Evolutionary conservation across 768 basidiomycete species (phyloP).

Genomic region (Boletus sp.): DNA sequence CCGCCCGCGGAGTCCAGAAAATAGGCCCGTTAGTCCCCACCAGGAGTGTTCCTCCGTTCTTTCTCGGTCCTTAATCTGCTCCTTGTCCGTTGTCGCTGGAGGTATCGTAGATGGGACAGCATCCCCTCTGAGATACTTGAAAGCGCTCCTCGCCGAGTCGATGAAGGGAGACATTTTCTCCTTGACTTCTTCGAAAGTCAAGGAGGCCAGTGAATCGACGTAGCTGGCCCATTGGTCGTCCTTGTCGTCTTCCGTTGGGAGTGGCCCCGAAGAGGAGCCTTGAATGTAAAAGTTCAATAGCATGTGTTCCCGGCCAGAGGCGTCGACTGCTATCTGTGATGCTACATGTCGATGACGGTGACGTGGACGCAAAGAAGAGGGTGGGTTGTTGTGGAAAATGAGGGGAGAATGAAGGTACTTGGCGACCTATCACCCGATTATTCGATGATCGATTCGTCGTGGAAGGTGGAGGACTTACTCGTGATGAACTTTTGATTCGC

Average conservation of each 20-base stretch:
- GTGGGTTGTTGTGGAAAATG: constrained; percentile 79
- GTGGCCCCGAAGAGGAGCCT: constrained; percentile 41
- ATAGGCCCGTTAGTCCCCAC: constrained; percentile 65
- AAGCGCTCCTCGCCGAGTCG: constrained; percentile 55
- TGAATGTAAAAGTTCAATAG: constrained; percentile 81
- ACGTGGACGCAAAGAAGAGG: constrained; percentile 69
- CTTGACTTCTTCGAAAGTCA: constrained; percentile 58
- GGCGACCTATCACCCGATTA: constrained; percentile 47
- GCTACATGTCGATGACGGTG: constrained; percentile 82
- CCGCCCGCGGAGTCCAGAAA: constrained; percentile 58
- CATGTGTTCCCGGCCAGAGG: constrained; percentile 78
- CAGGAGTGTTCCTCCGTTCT: constrained; percentile 36
- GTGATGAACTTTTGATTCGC: constrained; percentile 45
- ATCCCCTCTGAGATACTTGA: constrained; percentile 74
- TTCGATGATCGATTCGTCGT: neutral
- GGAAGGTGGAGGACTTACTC: constrained; percentile 32
- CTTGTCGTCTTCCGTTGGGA: constrained; percentile 28
- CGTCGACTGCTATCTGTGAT: constrained; percentile 73
- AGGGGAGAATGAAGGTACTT: constrained; percentile 68
- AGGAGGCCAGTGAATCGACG: constrained; percentile 47
- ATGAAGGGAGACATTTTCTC: constrained; percentile 39
- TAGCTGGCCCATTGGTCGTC: constrained; percentile 29
- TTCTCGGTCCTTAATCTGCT: constrained; percentile 29
- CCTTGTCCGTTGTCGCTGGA: constrained; percentile 28
- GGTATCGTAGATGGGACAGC: constrained; percentile 40